Percentiles rank a stretch among this genome's conserved stretches.
phyloP scores from a whole-genome alignment of 2,329 filamentous ascomycete species.

The Dichotomopilus funicola region DNA sequence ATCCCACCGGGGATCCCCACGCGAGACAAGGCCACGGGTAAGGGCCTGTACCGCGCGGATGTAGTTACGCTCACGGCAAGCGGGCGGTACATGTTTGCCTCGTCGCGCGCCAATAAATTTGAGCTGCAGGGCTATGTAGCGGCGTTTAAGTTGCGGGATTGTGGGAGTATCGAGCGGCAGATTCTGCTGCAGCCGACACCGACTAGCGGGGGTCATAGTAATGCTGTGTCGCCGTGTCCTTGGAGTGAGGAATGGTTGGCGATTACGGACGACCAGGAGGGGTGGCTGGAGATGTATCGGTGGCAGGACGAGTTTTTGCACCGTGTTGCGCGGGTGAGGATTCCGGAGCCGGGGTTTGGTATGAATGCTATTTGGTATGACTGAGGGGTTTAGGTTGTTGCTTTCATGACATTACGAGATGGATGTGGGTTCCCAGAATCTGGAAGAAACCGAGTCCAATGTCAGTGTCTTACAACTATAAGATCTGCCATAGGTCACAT shows the following conservation, averaged over 20 bases:
- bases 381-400: slow-evolving; percentile 29
- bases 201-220: slow-evolving; percentile 81
- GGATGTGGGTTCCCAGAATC: background rate
- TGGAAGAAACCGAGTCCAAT: background rate
- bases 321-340: slow-evolving; percentile 67
- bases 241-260: slow-evolving; percentile 89
- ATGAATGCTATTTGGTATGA: slow-evolving; percentile 98
- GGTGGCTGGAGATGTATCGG: slow-evolving; percentile 80
- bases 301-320: slow-evolving; percentile 78
- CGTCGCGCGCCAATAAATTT: slow-evolving; percentile 70
- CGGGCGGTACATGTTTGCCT: slow-evolving; percentile 74
- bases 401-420: background rate
- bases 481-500: too few species aligned
- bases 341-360: slow-evolving; percentile 82
- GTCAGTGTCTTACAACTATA: too few species aligned
- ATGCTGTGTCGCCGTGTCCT: slow-evolving; percentile 76
- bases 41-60: slow-evolving; percentile 71
- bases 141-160: slow-evolving; percentile 64
- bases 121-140: slow-evolving; percentile 76
- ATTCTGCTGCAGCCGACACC: slow-evolving; percentile 77
- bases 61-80: slow-evolving; percentile 68
- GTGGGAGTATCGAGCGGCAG: slow-evolving; percentile 68
- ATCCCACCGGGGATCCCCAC: slow-evolving; percentile 64
- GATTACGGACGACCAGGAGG: slow-evolving; percentile 80
- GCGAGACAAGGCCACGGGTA: slow-evolving; percentile 33